Evolutionary conservation across 2,329 filamentous ascomycete species (phyloP), one percentile per base, ranked within the genome.

Genomic region (Aspergillus sclerotialis): DNA sequence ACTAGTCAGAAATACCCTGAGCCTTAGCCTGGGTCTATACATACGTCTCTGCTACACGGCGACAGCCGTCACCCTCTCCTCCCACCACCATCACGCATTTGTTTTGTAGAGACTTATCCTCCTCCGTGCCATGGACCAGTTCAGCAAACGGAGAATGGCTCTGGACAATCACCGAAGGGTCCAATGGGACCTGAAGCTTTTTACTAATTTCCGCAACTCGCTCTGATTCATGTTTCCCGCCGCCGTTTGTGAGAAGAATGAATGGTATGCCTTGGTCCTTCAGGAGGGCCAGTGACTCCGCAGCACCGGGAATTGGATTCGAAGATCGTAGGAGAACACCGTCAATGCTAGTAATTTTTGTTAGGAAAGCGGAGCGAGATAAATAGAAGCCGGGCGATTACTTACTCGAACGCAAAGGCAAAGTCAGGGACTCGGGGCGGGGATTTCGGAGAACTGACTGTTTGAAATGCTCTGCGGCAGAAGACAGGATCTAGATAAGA

Each of bases 161-260:
- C 60, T 95, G 85, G 28, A 96, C 73, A 53, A 94, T 87, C 60
- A 82, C 81, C 42, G 73, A 75, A 10, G 73, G 73, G 25, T 80
- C 73, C 28, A 92, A 67, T 11, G 70, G 62, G 2, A 88, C 67
- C 16, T 74, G 68, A 5, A 93, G 72, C 46, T 78, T 78, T 28
- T 72, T 58, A 46, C 75, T 80, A 34, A 93, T 70, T 40, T 89
- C 82, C 6, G 68, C 67, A 18, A 87, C 82, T 12, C 86, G 76
- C 38, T 84, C 80, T 3, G 68, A 68, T 63, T 96, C 90, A 43
- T 80, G 77, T 54, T 83, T 87, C 38, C 92, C 92, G 27, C 92
- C 92, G 48, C 92, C 92, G 63, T 98, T 98, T 39, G 92, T 98
- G 43, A 98, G 72, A 21, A 98, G 77, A 51, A 98, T 90, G 65